A percentile compares a stretch with the other conserved stretches of the same genome.
phyloP scores from a whole-genome alignment of 225 moss, liverwort and hornwort species.

The Ulota crispa region DNA sequence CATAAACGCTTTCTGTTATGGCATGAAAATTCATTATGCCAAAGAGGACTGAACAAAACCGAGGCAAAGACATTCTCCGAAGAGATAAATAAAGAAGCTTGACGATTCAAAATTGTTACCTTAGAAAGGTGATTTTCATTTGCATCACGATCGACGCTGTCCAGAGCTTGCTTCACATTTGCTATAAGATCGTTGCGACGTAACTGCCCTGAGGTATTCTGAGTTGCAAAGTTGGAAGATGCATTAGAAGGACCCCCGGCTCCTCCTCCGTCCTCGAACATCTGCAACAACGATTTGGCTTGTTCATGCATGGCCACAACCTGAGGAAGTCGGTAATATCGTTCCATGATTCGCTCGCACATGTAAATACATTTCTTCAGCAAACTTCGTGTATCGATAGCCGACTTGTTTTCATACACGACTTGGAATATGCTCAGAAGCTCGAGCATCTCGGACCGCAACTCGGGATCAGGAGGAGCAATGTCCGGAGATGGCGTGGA shows the following conservation, averaged over 20 bases:
- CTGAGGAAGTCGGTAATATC: slow-evolving; percentile 30
- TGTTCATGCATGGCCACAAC: slow-evolving; percentile 36
- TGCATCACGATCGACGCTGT: slow-evolving; percentile 34
- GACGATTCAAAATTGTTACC: slow-evolving; percentile 6
- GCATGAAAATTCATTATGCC: not conserved
- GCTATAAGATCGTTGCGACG: slow-evolving; percentile 19
- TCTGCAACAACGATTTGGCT: slow-evolving; percentile 25
- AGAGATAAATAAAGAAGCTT: not conserved
- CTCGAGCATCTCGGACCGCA: slow-evolving; percentile 37
- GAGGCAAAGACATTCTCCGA: not conserved
- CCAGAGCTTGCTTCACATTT: slow-evolving; percentile 43
- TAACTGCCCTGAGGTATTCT: not conserved
- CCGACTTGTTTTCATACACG: slow-evolving; percentile 23
- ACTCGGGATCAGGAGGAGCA: slow-evolving; percentile 11
- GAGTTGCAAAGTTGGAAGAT: not conserved
- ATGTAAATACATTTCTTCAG: slow-evolving; percentile 29
- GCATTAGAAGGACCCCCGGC: not conserved
- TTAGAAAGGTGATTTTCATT: not conserved
- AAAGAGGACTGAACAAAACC: not conserved
- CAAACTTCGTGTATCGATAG: slow-evolving; percentile 21
- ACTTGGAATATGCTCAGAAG: slow-evolving; percentile 33
- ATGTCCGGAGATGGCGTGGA: slow-evolving; percentile 1
- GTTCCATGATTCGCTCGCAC: slow-evolving; percentile 36
- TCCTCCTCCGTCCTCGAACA: slow-evolving; percentile 18
- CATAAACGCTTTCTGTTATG: not conserved